Percentiles rank a stretch among this genome's conserved stretches.
phyloP scores from a whole-genome alignment of 768 basidiomycete species.

The Lyophyllum decastes region DNA sequence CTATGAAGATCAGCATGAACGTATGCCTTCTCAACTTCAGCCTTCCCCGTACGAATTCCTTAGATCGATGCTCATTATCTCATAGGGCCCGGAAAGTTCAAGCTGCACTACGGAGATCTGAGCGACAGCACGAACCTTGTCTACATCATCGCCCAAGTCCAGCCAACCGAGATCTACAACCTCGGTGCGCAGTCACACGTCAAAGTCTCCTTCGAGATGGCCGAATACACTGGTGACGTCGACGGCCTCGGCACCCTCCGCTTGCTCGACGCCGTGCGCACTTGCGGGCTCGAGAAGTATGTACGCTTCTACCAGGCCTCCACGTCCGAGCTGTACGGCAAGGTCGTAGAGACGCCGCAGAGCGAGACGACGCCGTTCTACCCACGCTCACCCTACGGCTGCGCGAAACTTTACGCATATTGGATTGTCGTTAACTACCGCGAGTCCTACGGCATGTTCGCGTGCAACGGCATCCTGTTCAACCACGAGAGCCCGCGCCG shows the following conservation, averaged over 20 bases:
- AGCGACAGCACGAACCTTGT: conserved; percentile 97
- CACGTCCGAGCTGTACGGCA: conserved; percentile 96
- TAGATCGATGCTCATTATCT: background rate
- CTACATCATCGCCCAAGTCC: conserved; percentile 92
- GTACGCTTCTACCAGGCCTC: conserved; percentile 97
- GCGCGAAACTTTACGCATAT: conserved; percentile 90
- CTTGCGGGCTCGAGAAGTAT: conserved; percentile 91
- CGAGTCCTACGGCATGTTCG: conserved; percentile 95
- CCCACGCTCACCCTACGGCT: conserved; percentile 96
- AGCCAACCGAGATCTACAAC: conserved; percentile 97
- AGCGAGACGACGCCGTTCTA: conserved; percentile 97
- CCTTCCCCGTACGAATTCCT: conserved; percentile 2
- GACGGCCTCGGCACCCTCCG: conserved; percentile 95
- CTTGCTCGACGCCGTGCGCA: conserved; percentile 93
- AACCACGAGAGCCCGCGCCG: conserved; percentile 97
- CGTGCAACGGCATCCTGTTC: conserved; percentile 96
- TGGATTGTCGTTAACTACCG: conserved; percentile 93
- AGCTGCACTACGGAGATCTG: conserved; percentile 89
- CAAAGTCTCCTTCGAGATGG: conserved; percentile 99
- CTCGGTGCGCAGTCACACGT: conserved; percentile 98
- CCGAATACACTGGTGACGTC: conserved; percentile 97
- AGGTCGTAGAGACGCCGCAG: conserved; percentile 94
- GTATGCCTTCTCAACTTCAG: conserved; percentile 36
- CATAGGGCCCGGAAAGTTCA: conserved; percentile 73
- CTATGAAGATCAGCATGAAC: conserved; percentile 90